A percentile compares a stretch with the other conserved stretches of the same genome.
phyloP scores from a whole-genome alignment of 2,329 filamentous ascomycete species.

The Calonectria leucothoes region DNA sequence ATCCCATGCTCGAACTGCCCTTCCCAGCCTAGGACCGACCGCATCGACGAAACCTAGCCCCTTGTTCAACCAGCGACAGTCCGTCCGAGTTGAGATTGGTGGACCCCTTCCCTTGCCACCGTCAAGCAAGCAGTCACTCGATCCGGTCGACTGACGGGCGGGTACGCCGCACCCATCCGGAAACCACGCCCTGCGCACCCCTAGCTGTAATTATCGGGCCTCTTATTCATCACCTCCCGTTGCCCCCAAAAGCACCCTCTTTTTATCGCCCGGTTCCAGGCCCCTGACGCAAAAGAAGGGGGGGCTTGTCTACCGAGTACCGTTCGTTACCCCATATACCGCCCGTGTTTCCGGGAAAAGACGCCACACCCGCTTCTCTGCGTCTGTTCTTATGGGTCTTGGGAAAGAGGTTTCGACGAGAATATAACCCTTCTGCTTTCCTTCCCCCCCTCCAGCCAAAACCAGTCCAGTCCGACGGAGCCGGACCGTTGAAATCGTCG shows the following conservation, averaged over 20 bases:
- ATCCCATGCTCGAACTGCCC: neutral
- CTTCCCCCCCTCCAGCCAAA: neutral
- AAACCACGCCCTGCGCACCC: neutral
- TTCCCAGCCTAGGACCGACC: neutral
- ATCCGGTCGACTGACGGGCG: neutral
- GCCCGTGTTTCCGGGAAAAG: neutral
- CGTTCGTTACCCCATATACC: conserved; percentile 7
- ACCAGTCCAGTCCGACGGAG: neutral
- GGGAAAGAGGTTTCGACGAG: neutral
- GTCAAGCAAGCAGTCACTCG: neutral
- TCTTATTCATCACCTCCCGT: neutral
- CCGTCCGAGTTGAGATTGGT: neutral
- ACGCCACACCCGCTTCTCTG: neutral
- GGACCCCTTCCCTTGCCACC: neutral
- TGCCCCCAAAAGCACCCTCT: neutral
- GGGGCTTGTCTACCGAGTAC: neutral
- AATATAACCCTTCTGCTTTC: neutral
- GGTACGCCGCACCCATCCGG: neutral
- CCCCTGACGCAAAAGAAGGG: neutral
- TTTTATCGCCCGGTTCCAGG: neutral
- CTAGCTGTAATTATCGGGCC: neutral
- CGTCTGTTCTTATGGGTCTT: neutral
- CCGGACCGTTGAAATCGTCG: neutral
- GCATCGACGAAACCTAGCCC: neutral
- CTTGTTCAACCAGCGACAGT: neutral